Base-by-base conservation (phyloP, 2,329 filamentous ascomycete genomes). In the Byssoonygena ceratinophila region DNA sequence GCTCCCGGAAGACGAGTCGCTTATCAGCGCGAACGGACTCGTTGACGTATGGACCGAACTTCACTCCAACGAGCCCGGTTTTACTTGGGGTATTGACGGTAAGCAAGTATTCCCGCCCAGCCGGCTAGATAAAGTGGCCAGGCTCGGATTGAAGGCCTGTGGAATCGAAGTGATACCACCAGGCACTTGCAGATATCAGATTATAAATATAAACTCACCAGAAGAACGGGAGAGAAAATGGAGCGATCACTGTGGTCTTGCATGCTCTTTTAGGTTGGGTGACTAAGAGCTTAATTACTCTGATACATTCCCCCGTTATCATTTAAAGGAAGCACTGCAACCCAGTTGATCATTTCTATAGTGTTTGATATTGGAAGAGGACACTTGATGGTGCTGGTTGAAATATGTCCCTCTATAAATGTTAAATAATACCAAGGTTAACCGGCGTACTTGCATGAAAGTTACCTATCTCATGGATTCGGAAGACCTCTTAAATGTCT, bases 31-130 rank as follows among this genome's bases (percentile, higher is more conserved):
- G 1, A 70, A 68, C 52, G 55, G 58, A 0, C 62, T 72, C 7
- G 46, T 62, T 0, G 70, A 73, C 55, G 66, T 60, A 4, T 72
- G 68, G 69, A 34, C 45, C 5, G 50, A 56, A 9, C 51, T 70
- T 14, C 61, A 56, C 22, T 59, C 62, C 0, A 53, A 53, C 5
- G 59, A 68, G 18, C 48, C 60, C 16, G 68, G 70, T 1, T 67
- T 62, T 54, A 72, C 68, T 1, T 71, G 70, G 69, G 66, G 67
- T 2, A 36, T 66, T 18, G 63, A 69, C 55, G 66, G 67, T 1
- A 58, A 63, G 27, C 51, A 61, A 25, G 50, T 48, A 1, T 69
- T 65, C 37, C 68, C 65, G 4, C 61, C 67, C 0, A 57, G 52
- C 37, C 64, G 70, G 14, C 50, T 73, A 31, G 70, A 73, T 57